Evolutionary conservation across 2,329 filamentous ascomycete species (phyloP).

Genomic region (Aureobasidium zeae): DNA sequence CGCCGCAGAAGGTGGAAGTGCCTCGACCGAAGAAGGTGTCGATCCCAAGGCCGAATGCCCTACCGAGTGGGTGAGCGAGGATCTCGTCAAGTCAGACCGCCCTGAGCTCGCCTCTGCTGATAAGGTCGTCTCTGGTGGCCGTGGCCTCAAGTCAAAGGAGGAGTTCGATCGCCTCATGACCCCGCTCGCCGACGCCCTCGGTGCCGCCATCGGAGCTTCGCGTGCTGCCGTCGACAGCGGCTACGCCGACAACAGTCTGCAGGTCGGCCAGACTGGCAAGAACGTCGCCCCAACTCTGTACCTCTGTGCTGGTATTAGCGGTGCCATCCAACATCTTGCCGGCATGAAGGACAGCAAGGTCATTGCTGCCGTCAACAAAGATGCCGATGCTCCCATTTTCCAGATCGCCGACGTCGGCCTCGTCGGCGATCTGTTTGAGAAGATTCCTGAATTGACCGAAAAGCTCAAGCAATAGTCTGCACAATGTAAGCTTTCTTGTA

Average conservation of each 20-base stretch:
- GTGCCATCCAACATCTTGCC: constrained; percentile 94
- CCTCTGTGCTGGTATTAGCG: constrained; percentile 89
- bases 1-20: constrained; percentile 61
- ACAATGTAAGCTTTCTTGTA: too few species aligned
- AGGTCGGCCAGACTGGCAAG: constrained; percentile 98
- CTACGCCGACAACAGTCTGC: constrained; percentile 95
- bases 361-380: constrained; percentile 98
- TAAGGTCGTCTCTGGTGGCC: constrained; percentile 84
- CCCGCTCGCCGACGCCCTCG: constrained; percentile 82
- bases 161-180: constrained; percentile 91
- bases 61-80: constrained; percentile 88
- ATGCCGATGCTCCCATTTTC: constrained; percentile 93
- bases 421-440: constrained; percentile 87
- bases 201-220: constrained; percentile 91
- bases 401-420: constrained; percentile 94
- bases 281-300: constrained; percentile 95
- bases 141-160: constrained; percentile 94
- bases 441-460: constrained; percentile 88
- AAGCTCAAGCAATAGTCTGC: constrained; percentile 66
- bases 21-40: constrained; percentile 66
- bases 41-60: constrained; percentile 68
- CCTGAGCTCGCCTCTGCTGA: constrained; percentile 86
- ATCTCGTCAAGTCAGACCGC: constrained; percentile 85
- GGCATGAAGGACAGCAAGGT: constrained; percentile 99
- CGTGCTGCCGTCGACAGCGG: constrained; percentile 93